Conservation (phyloP, 257 asterid genomes). For the Paulownia fortunei region DNA sequence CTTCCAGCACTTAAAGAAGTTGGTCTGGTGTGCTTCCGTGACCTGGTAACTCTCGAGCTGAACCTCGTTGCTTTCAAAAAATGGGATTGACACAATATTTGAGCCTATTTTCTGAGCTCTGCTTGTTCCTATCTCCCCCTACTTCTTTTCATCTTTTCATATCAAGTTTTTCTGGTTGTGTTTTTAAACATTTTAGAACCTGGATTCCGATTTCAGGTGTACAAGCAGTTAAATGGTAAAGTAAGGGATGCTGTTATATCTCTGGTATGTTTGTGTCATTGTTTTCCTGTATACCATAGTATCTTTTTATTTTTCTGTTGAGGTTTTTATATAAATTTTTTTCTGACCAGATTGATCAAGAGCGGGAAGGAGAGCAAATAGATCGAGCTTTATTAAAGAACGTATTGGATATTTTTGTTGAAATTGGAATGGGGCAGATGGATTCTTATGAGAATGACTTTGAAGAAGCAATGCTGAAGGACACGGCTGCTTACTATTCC, state of each 20-base stretch:
- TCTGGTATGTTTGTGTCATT: constrained; percentile 30
- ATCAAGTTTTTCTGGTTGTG: not conserved
- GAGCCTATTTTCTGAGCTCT: not conserved
- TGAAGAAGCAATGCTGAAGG: constrained; percentile 59
- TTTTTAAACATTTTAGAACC: constrained; percentile 27
- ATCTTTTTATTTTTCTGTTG: constrained; percentile 7
- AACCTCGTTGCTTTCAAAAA: too few species aligned
- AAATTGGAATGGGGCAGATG: constrained; percentile 74
- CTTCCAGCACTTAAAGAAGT: constrained; percentile 93
- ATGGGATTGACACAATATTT: not conserved
- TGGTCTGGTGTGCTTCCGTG: constrained; percentile 88
- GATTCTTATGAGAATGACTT: constrained; percentile 58
- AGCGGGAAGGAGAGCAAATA: constrained; percentile 75
- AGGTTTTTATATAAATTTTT: constrained; percentile 5
- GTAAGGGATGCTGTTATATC: constrained; percentile 93
- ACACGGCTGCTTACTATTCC: constrained; percentile 64
- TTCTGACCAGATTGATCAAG: constrained; percentile 59
- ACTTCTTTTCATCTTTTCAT: not conserved
- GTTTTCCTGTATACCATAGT: not conserved
- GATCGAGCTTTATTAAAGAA: constrained; percentile 59
- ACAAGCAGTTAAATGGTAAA: constrained; percentile 72
- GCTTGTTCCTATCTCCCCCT: not conserved
- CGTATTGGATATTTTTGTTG: constrained; percentile 65
- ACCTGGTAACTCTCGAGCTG: constrained; percentile 62
- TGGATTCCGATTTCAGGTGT: constrained; percentile 64